phyloP scores from a whole-genome alignment of 805 yeast genomes.

The Spathaspora gorwiae region DNA sequence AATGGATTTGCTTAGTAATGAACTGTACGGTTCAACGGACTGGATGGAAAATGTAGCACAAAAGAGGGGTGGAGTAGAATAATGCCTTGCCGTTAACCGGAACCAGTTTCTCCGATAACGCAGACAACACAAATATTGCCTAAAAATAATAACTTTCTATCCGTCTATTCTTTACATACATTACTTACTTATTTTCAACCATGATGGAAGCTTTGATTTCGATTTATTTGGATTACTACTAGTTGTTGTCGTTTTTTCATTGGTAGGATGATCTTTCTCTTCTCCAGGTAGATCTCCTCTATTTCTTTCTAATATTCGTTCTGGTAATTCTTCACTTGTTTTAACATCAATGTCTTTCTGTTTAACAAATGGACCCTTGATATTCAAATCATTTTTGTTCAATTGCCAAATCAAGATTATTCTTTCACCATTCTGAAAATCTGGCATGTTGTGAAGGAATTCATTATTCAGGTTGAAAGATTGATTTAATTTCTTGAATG shows the following conservation, averaged over 20 bases:
- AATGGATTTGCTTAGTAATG: too few species aligned
- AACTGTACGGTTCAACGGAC: too few species aligned
- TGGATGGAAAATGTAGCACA: too few species aligned
- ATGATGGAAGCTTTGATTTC: slow-evolving; percentile 16
- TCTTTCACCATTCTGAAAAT: slow-evolving; percentile 24
- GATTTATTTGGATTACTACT: not conserved
- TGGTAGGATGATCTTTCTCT: not conserved
- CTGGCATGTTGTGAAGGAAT: slow-evolving; percentile 22
- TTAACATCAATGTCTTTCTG: slow-evolving; percentile 13
- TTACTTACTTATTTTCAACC: slow-evolving; percentile 15
- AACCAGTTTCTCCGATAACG: too few species aligned
- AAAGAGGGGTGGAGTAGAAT: too few species aligned
- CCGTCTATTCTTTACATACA: not conserved
- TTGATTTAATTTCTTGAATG: slow-evolving; percentile 25
- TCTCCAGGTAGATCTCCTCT: slow-evolving; percentile 32
- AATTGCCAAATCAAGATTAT: slow-evolving; percentile 35
- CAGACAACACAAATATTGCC: not conserved
- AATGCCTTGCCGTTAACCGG: too few species aligned
- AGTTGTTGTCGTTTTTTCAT: not conserved
- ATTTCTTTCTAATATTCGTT: slow-evolving; percentile 27
- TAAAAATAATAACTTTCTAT: not conserved
- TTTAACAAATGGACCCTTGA: slow-evolving; percentile 25
- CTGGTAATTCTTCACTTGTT: slow-evolving; percentile 30
- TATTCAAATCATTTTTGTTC: slow-evolving; percentile 3
- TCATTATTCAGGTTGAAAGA: slow-evolving; percentile 25